Base-by-base conservation (phyloP, 768 basidiomycete genomes). In the Suillus placidus region DNA sequence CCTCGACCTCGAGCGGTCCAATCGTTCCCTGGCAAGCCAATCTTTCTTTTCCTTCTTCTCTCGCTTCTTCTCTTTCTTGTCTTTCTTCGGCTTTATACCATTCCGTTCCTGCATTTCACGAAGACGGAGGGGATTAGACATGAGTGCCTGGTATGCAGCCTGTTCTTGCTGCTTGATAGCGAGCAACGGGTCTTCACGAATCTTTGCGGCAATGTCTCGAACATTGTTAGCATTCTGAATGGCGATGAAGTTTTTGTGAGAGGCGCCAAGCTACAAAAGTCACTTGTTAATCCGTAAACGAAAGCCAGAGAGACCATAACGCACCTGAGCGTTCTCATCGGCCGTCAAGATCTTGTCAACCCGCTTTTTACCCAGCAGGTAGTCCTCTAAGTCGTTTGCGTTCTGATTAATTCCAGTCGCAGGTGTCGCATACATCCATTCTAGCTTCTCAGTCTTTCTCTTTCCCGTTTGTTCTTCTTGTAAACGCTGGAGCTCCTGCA, bases 341-440 rank as follows among this genome's bases (percentile, higher is more conserved):
- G 88, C 95, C 32, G 88, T 94, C 70, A 99, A 78, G 37, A 97
- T 92, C 80, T 98, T 95, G 77, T 99, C 97, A 2, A 99, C 97
- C 66, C 97, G 82, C 80, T 96, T 97, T 87, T 98, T 99, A 32
- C 97, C 97, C 37, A 99, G 84, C 1, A 99, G 80, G 76, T 99
- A 99, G 71, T 96, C 95, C 80, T 99, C 97, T 70, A 99, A 78
- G 67, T 99, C 97, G 71, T 95, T 97, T 38, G 91, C 76, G 73
- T 95, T 95, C 71, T 92, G 87, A 62, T 81, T 90, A 67, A 84
- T 90, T n/a, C 96, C 96, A 4, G 91, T 89, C 1, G 95, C 94
- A 5, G 97, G 97, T 2, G 97, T 97, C n/a, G 97, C 83, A 80
- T 99, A 99, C 94, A 99, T 97, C 97, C 97, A 99, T 76, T 99